These are phyloP conservation scores for Pichia sp. DNA, from an alignment of 1,139 yeast genomes.

Conservation along the genomic window DNA sequence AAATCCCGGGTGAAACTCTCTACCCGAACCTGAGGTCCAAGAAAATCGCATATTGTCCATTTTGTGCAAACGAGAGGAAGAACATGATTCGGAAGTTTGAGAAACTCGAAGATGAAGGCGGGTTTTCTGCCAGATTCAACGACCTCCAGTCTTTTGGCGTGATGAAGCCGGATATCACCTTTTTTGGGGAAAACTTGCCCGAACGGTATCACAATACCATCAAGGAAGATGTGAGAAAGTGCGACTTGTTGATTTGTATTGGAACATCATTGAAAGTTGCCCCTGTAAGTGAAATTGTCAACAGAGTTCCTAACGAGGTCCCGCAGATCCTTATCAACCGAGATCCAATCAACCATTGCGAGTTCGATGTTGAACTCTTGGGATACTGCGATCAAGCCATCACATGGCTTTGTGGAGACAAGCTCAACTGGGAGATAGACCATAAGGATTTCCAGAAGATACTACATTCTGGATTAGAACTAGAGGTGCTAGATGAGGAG, in stretches of 20 bases:
- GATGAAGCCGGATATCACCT: slow-evolving; percentile 91
- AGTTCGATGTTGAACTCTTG: slow-evolving; percentile 74
- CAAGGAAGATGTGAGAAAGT: slow-evolving; percentile 53
- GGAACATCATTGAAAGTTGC: slow-evolving; percentile 95
- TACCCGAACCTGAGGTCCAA: slow-evolving; percentile 57
- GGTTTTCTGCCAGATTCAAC: slow-evolving; percentile 32
- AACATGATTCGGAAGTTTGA: slow-evolving; percentile 28
- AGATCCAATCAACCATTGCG: slow-evolving; percentile 73
- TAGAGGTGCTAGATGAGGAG: slow-evolving; percentile 29
- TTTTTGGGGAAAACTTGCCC: slow-evolving; percentile 88
- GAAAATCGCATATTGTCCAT: slow-evolving; percentile 69
- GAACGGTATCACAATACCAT: slow-evolving; percentile 62
- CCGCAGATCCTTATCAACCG: slow-evolving; percentile 84
- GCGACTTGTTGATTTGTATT: slow-evolving; percentile 81
- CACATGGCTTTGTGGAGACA: slow-evolving; percentile 51
- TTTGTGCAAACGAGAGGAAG: slow-evolving; percentile 50
- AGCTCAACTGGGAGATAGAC: slow-evolving; percentile 64
- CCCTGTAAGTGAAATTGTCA: slow-evolving; percentile 93
- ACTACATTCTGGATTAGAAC: slow-evolving; percentile 30
- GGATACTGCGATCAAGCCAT: slow-evolving; percentile 91
- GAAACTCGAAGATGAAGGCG: slow-evolving; percentile 29
- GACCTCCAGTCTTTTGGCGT: slow-evolving; percentile 63
- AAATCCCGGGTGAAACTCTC: slow-evolving; percentile 64
- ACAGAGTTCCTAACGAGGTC: slow-evolving; percentile 59
- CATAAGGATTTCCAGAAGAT: slow-evolving; percentile 44